Evolutionary conservation across 2,329 filamentous ascomycete genomes (phyloP).

Genomic region (Aspergillus neoniger): DNA sequence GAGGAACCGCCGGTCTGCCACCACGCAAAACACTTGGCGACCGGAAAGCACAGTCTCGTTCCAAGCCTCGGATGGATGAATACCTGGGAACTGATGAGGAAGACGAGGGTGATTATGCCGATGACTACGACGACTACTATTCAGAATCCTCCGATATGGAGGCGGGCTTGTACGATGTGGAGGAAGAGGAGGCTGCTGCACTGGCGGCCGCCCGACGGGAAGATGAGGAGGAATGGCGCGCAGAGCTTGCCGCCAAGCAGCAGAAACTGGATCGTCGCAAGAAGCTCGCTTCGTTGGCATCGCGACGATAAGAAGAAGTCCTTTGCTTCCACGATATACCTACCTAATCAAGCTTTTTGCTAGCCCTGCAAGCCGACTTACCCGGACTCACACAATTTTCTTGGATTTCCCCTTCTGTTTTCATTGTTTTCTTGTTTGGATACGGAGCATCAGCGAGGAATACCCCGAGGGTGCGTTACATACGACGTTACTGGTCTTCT

Average conservation of each 20-base stretch:
- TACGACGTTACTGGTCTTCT: slow-evolving; percentile 14
- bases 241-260: slow-evolving; percentile 48
- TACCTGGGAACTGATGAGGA: slow-evolving; percentile 52
- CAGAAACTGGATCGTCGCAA: slow-evolving; percentile 50
- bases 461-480: slow-evolving; percentile 28
- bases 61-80: slow-evolving; percentile 38
- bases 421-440: slow-evolving; percentile 3
- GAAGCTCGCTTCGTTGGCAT: slow-evolving; percentile 43
- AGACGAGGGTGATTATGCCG: slow-evolving; percentile 47
- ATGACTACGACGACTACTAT: slow-evolving; percentile 45
- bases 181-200: slow-evolving; percentile 48
- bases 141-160: slow-evolving; percentile 56
- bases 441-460: slow-evolving; percentile 32
- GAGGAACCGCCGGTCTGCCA: slow-evolving; percentile 45
- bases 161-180: slow-evolving; percentile 50
- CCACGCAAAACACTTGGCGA: slow-evolving; percentile 29
- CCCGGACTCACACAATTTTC: not conserved
- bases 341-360: not conserved
- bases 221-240: slow-evolving; percentile 49
- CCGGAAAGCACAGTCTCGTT: slow-evolving; percentile 27
- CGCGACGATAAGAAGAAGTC: slow-evolving; percentile 32
- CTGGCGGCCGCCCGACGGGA: slow-evolving; percentile 45
- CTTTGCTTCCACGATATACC: not conserved
- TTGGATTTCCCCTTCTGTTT: slow-evolving; percentile 6
- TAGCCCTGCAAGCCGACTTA: not conserved